Base-by-base conservation (phyloP, 352 stramenopile genomes). In the Pythium graminicola region DNA sequence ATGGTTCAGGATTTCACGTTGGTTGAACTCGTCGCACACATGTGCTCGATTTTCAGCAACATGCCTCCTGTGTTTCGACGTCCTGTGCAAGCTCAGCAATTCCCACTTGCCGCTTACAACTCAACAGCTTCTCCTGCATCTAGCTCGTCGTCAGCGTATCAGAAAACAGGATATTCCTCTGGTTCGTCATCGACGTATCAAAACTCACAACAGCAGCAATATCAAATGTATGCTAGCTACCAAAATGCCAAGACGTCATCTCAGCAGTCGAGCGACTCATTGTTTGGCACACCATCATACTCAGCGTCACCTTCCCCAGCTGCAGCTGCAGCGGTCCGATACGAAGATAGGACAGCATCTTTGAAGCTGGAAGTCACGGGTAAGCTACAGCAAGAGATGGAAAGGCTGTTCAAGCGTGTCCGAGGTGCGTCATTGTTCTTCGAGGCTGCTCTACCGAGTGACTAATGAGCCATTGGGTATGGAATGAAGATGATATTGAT, bases 1-100 rank as follows among this genome's bases (percentile, higher is more conserved):
- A 16, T 24, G 11, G 13, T 13, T 19, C 16, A 85, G 71, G 81
- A 94, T 32, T 89, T 82, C 57, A 94, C 80, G 22, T 53, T 94
- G 45, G 74, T 90, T 13, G 84, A 94, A 50, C 69, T 94, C 14
- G 77, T 94, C 3, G 84, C 81, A 7, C 83, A 91, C 56, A 86
- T 93, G 69, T 93, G 84, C 68, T 93, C 81, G n/a, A 90, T 94
- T 36, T 94, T 94, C 50, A 82, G 84, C 32, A 89, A 85, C 49
- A 89, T 89, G 56, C 84, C 84, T 9, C 84, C 81, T 8, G 84
- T 94, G 2, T 94, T 91, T 46, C 76, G 79, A 35, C 77, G 84
- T 16, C 81, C 81, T 8, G 64, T 71, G 2, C 70, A 81, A 40
- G 57, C 57, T 22, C 61, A 68, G 22, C 53, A 72, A 36, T 57